A percentile compares a stretch with the other conserved stretches of the same genome.
These are phyloP conservation scores for Metschnikowia similis DNA, from an alignment of 805 yeast species.

Conservation along the genomic window DNA sequence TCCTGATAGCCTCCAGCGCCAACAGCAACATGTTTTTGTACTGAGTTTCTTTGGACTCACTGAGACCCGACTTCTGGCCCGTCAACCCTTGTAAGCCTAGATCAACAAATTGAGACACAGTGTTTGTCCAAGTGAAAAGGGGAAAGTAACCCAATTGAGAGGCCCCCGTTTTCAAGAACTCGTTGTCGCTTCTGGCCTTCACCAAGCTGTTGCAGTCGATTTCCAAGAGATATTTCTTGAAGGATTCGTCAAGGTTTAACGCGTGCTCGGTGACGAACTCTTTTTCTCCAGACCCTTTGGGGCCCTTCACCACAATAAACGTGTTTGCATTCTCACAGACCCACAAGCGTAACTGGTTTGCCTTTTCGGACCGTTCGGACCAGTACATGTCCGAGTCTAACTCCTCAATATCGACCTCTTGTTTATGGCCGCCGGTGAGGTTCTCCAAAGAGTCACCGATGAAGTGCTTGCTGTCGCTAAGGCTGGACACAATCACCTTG, in stretches of 20 bases:
- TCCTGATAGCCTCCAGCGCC: conserved; percentile 68
- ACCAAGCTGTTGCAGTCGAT: conserved; percentile 76
- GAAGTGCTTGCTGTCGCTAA: conserved; percentile 32
- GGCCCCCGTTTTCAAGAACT: conserved; percentile 64
- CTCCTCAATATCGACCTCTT: conserved; percentile 14
- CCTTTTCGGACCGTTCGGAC: conserved; percentile 67
- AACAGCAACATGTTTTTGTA: conserved; percentile 74
- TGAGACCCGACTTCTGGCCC: conserved; percentile 88
- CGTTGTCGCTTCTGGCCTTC: conserved; percentile 70
- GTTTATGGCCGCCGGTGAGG: conserved; percentile 12
- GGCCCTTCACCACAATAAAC: conserved; percentile 86
- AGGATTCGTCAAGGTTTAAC: conserved; percentile 46
- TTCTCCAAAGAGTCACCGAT: conserved; percentile 25
- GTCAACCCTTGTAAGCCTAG: conserved; percentile 84
- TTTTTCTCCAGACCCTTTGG: conserved; percentile 91
- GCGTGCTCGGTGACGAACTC: conserved; percentile 70
- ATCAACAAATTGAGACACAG: conserved; percentile 73
- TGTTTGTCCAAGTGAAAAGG: conserved; percentile 87
- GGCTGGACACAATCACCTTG: conserved; percentile 20
- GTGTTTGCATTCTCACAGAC: conserved; percentile 85
- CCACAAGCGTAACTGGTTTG: conserved; percentile 71
- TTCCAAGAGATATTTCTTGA: conserved; percentile 48
- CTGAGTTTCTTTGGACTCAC: conserved; percentile 79
- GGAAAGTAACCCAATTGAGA: conserved; percentile 87
- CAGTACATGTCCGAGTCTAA: conserved; percentile 42